Evolutionary conservation across 177 flowering plant genomes (phyloP), one percentile per base, ranked within the genome.

Genomic region (Tripterygium wilfordii): DNA sequence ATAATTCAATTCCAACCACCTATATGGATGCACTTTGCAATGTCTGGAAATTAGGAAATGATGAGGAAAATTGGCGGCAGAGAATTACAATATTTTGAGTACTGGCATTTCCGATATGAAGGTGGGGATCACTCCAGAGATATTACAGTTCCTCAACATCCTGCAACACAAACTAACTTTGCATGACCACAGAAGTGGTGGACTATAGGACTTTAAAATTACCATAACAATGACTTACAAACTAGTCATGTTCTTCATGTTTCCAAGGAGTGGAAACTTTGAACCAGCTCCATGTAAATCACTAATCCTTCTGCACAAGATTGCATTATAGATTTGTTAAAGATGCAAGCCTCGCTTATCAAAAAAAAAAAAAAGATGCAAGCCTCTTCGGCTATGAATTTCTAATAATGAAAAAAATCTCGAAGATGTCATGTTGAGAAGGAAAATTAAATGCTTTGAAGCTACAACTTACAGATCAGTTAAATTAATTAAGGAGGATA

Each of bases 131-230:
- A 0, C 4, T 16, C 68, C 71, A 24, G 43, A 26, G 8, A 72
- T 41, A 42, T 68, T 57, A 39, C 77, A 72, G 52, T 59, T 68
- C 42, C 77, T 56, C 36, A 72, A 24, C 47, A 65, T 47, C 44
- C 77, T 72, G 66, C 47, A 42, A 15, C 12, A 26, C n/a, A n/a
- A n/a, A n/a, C n/a, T n/a, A n/a, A n/a, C n/a, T n/a, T n/a, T n/a
- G n/a, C n/a, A n/a, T n/a, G n/a, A n/a, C n/a, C n/a, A n/a, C n/a
- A n/a, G n/a, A n/a, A n/a, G n/a, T n/a, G n/a, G n/a, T n/a, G n/a
- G n/a, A n/a, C n/a, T n/a, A n/a, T n/a, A n/a, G n/a, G 8, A 8
- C 15, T 5, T 3, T 16, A 2, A 15, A 15, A 17, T 6, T 22
- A 1, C 15, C 23, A n/a, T 7, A 25, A 30, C 20, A 4, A 36